A percentile compares a stretch with the other conserved stretches of the same genome.
Conservation (phyloP, 148 eudicot species). For the Diospyros kaki region DNA sequence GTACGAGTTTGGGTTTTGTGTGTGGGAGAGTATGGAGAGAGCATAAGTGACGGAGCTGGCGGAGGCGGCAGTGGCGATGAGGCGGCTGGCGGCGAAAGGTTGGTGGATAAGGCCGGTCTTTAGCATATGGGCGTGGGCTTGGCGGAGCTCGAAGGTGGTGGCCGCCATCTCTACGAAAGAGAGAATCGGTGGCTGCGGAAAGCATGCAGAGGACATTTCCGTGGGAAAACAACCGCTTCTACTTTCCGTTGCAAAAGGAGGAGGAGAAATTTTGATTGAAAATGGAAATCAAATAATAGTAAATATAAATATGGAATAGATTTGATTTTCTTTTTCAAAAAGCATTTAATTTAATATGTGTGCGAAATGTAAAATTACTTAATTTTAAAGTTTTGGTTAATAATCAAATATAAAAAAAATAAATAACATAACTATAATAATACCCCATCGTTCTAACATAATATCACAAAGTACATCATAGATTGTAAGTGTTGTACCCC, state of each 20-base stretch:
- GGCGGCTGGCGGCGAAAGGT: slow-evolving; percentile 31
- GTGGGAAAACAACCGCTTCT: background rate
- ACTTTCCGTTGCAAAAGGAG: background rate
- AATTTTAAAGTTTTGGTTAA: too few species aligned
- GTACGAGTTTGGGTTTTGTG: slow-evolving; percentile 27
- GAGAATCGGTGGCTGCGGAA: slow-evolving; percentile 17
- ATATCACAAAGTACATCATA: too few species aligned
- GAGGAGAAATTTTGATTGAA: too few species aligned
- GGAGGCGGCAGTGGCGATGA: slow-evolving; percentile 22
- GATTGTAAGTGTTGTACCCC: too few species aligned
- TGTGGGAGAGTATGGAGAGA: slow-evolving; percentile 24
- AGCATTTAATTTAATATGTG: too few species aligned
- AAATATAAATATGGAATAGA: too few species aligned
- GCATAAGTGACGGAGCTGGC: slow-evolving; percentile 21
- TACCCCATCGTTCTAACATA: too few species aligned
- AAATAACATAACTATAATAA: too few species aligned
- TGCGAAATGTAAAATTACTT: too few species aligned
- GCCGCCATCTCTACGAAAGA: slow-evolving; percentile 24
- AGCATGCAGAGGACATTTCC: background rate
- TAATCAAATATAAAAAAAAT: too few species aligned
- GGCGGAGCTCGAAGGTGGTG: slow-evolving; percentile 29
- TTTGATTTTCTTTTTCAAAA: too few species aligned
- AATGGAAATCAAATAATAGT: too few species aligned
- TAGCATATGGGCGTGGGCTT: slow-evolving; percentile 35
- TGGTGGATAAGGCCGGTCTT: slow-evolving; percentile 32